Conservation (phyloP, 129 eudicot species). For the Oenanthe sinensis region DNA sequence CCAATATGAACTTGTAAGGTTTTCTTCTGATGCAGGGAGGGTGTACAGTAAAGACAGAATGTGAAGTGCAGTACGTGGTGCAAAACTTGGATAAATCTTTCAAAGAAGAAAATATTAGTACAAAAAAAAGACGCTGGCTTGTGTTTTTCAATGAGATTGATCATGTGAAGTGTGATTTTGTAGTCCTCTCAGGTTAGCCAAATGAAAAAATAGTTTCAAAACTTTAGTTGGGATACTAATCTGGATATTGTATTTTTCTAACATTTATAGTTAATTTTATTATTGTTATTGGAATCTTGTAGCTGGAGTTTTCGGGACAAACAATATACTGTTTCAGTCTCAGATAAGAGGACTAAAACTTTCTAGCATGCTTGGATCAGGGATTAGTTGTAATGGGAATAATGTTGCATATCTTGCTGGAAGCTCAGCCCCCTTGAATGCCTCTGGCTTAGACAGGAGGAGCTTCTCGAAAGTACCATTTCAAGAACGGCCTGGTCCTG, state of each 20-base stretch:
- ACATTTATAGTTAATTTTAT: background rate
- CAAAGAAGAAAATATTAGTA: background rate
- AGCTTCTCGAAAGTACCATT: conserved; percentile 24
- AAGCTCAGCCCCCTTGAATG: conserved; percentile 32
- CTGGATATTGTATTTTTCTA: background rate
- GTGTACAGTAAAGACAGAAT: conserved; percentile 38
- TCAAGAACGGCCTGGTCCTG: conserved; percentile 43
- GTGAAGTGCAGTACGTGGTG: conserved; percentile 39
- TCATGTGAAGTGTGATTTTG: conserved; percentile 32
- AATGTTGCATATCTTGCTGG: conserved; percentile 39
- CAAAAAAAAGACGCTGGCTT: conserved; percentile 34
- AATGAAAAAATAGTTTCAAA: background rate
- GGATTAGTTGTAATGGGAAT: conserved; percentile 47
- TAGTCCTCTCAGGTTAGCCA: conserved; percentile 33
- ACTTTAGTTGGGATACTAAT: background rate
- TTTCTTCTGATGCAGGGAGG: conserved; percentile 31
- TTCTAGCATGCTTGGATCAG: conserved; percentile 36
- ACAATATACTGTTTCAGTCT: conserved; percentile 23
- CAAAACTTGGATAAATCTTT: conserved; percentile 14
- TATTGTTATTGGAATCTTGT: conserved; percentile 3
- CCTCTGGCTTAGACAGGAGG: conserved; percentile 26
- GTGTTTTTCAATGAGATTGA: conserved; percentile 38
- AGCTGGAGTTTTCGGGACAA: conserved; percentile 49
- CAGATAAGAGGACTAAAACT: conserved; percentile 35
- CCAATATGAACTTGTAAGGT: background rate